These are phyloP conservation scores for Zymoseptoria tritici DNA, from an alignment of 2,329 filamentous ascomycete species.

Conservation along the genomic window DNA sequence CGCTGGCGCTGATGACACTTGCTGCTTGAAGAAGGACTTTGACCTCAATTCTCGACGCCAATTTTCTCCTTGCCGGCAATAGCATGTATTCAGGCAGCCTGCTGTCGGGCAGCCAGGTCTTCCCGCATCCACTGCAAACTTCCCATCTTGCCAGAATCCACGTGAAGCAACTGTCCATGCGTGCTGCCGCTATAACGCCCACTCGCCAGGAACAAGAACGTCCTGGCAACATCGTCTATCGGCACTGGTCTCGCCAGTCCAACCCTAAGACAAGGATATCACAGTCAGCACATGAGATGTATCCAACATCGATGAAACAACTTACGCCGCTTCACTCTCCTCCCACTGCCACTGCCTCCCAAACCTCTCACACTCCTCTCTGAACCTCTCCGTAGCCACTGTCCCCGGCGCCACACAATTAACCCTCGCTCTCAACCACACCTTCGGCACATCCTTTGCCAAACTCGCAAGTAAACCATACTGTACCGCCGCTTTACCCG, in stretches of 20 bases:
- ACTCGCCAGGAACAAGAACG: slow-evolving; percentile 41
- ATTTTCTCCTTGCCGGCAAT: background rate
- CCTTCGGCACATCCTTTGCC: slow-evolving; percentile 34
- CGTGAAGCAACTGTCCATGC: slow-evolving; percentile 39
- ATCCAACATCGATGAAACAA: background rate
- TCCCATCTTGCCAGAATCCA: slow-evolving; percentile 41
- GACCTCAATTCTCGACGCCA: background rate
- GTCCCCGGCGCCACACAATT: slow-evolving; percentile 43
- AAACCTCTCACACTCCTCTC: slow-evolving; percentile 34
- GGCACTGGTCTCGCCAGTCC: slow-evolving; percentile 35
- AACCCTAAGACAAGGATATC: slow-evolving; percentile 1
- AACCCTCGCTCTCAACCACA: slow-evolving; percentile 34
- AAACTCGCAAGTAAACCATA: slow-evolving; percentile 37
- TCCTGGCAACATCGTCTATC: slow-evolving; percentile 37
- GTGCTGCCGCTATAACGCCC: slow-evolving; percentile 39
- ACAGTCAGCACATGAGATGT: background rate
- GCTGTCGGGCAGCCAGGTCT: slow-evolving; percentile 3
- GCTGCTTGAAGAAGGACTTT: background rate
- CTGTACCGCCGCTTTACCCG: slow-evolving; percentile 42
- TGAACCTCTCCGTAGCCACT: slow-evolving; percentile 39
- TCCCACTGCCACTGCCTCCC: slow-evolving; percentile 33
- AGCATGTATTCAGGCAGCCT: background rate
- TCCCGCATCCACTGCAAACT: slow-evolving; percentile 14
- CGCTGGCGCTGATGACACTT: background rate
- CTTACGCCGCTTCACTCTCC: slow-evolving; percentile 39